Base-by-base conservation (phyloP, 192 early-diverging fungal species). In the Spinellus fusiger region DNA sequence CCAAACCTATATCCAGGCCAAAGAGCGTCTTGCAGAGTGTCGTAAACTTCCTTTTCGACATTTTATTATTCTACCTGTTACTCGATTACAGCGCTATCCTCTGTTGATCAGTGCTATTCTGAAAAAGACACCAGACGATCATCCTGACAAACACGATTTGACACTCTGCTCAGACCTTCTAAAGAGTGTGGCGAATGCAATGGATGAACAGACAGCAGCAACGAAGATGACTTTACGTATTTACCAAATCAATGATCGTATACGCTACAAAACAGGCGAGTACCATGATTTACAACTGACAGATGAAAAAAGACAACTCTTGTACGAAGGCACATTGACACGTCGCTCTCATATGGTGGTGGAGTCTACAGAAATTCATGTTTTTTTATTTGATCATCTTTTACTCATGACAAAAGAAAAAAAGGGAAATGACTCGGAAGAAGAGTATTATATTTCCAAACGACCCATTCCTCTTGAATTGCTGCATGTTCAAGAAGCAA, bases 331-430 rank as follows among this genome's bases (percentile, higher is more conserved):
- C 38, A 70, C 77, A 28, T 71, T 96, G 55, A 84, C 84, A 5
- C 56, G 63, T 23, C 63, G 64, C 6, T 26, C 29, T 0, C 65
- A 67, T 54, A 46, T 65, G 40, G 59, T 61, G 8, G 73, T 74
- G 22, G 86, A 86, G 40, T 79, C 81, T 15, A 63, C 81, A 3
- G 89, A 89, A 29, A 57, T 96, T 16, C 73, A 80, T 31, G 83
- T 96, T 23, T 90, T 92, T 64, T 70, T 97, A 48, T 89, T 98
- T 49, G 96, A 98, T 70, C 89, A 97, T 76, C 76, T 87, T 62
- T 66, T 93, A 23, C 67, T 93, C 22, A 79, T 90, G 78, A 82
- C 87, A 58, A 87, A 82, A 65, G 73, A 37, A 84, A 83, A 71
- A 70, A 61, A 37, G n/a, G 75, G 74, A 28, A 76, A 77, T 52